Evolutionary conservation across 495 filamentous ascomycete genomes (phyloP), one percentile per base, ranked within the genome.

Genomic region (Pseudoneurospora amorphoporcata): DNA sequence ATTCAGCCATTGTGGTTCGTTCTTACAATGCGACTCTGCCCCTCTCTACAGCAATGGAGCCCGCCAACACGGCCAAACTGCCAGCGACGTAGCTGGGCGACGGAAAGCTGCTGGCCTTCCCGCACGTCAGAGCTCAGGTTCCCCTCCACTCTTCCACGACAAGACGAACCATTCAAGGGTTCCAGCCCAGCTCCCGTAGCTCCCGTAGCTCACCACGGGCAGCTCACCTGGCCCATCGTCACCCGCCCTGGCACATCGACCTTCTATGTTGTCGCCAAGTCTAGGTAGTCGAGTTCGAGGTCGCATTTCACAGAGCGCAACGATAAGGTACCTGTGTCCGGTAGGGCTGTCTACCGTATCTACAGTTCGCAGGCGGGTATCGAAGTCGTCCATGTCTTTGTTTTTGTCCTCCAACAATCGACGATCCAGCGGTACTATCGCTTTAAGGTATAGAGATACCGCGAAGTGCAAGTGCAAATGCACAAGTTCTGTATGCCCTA

Each of bases 81-180:
- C 45, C 45, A 61, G 53, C 53, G 53, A 65, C 53, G 29, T 45
- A 72, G 71, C 71, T 72, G 43, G 71, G 40, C 35, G 71, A 68
- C 23, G 42, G 23, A 38, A 72, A 47, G 47, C 65, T 71, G 32
- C 47, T 65, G 47, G 70, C 38, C 47, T 32, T 39, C 23, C 23
- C 23, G 23, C 43, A 41, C 35, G 45, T 29, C 45, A 53, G 45
- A 61, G 53, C 29, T 61, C 35, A 37, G 35, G 35, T 37, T 61
- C 53, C 53, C 53, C 53, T 61, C 53, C 53, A 23, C 53, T 61
- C 53, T 58, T 19, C 23, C 29, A 61, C 29, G 23, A 53, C 45
- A 53, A 53, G 45, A 37, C 45, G 45, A 61, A 61, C 35, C 53
- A 16, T 58, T 58, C 47, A 35, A 61, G 53, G 53, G 53, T 61